Evolutionary conservation across 23 red algal genomes (phyloP).

Genomic region (Gracilariopsis chorda): DNA sequence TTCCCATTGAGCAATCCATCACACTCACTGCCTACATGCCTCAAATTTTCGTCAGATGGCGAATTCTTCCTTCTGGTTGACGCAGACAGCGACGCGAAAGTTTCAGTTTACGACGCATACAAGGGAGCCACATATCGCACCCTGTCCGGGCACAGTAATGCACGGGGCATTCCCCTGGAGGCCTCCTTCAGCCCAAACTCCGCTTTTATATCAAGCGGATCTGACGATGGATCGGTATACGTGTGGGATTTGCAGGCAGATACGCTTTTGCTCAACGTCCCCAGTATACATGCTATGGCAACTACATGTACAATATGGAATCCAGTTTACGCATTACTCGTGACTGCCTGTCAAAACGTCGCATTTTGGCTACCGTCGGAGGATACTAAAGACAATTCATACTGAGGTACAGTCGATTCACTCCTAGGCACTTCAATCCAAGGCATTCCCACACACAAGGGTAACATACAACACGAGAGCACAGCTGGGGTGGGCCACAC

Average conservation of each 20-base stretch:
- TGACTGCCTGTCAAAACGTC: slow-evolving; percentile 94
- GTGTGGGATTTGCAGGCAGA: slow-evolving; percentile 71
- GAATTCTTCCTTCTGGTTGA: slow-evolving; percentile 80
- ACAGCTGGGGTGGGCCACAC: no score
- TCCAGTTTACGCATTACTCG: slow-evolving; percentile 85
- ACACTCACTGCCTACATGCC: slow-evolving; percentile 57
- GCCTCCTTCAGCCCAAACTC: slow-evolving; percentile 88
- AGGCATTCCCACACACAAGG: no score
- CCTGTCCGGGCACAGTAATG: slow-evolving; percentile 63
- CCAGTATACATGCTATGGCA: slow-evolving; percentile 20
- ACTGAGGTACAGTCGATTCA: no score
- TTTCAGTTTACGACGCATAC: slow-evolving; percentile 86
- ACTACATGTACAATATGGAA: slow-evolving; percentile 67
- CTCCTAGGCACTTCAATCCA: no score
- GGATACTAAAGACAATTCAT: not conserved
- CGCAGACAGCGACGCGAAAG: slow-evolving; percentile 57
- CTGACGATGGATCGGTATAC: slow-evolving; percentile 72
- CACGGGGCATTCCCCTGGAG: slow-evolving; percentile 60
- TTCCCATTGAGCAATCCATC: slow-evolving; percentile 66
- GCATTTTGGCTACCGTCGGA: slow-evolving; percentile 79
- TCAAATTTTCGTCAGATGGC: slow-evolving; percentile 88
- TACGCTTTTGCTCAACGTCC: slow-evolving; percentile 15
- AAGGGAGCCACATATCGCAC: slow-evolving; percentile 47
- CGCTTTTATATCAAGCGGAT: slow-evolving; percentile 77
- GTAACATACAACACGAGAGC: no score